Evolutionary conservation across 163 green algal genomes (phyloP), one percentile per base, ranked within the genome.

Genomic region (Chlorella variabilis): DNA sequence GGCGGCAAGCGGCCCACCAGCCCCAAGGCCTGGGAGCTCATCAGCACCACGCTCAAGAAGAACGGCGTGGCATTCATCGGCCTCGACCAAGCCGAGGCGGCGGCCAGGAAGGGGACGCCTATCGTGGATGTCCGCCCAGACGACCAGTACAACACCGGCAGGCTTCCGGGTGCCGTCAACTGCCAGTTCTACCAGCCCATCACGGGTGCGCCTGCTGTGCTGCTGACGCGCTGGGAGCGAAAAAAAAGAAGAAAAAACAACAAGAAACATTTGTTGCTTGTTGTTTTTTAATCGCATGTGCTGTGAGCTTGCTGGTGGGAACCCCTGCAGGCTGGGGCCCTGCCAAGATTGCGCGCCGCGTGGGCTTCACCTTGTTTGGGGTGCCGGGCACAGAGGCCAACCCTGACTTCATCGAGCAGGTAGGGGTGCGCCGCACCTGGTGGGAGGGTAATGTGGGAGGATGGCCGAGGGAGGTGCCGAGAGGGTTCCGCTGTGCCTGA

Each of bases 121-220:
- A 36, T 93, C 21, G 54, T 93, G 3, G 90, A 93, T 74, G 77
- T 93, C 25, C 74, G 90, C 31, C 90, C 90, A 6, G 69, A 59
- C 13, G 66, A 73, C n/a, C 86, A 89, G 75, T 93, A 82, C 49
- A 39, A 39, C 15, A n/a, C 83, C 45, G 84, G 80, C 21, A 87
- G 90, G 73, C 74, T 93, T 7, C 82, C 83, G 0, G 88, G 82
- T 2, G 77, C 81, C 1, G 17, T 70, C 25, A 92, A 91, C 66
- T 86, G 91, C 23, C 82, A 89, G 8, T 87, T 95, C 71, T 96
- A 96, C 80, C 88, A 84, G 38, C 86, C 83, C 2, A 96, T 96
- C 65, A 79, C 83, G 20, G 90, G 89, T 75, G 56, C 33, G 71
- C 21, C 15, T 45, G 62, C n/a, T 31, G 61, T 45, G 61, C 8